Evolutionary conservation across 2,329 filamentous ascomycete species (phyloP).

Genomic region (Sphaerulina vaccinii): DNA sequence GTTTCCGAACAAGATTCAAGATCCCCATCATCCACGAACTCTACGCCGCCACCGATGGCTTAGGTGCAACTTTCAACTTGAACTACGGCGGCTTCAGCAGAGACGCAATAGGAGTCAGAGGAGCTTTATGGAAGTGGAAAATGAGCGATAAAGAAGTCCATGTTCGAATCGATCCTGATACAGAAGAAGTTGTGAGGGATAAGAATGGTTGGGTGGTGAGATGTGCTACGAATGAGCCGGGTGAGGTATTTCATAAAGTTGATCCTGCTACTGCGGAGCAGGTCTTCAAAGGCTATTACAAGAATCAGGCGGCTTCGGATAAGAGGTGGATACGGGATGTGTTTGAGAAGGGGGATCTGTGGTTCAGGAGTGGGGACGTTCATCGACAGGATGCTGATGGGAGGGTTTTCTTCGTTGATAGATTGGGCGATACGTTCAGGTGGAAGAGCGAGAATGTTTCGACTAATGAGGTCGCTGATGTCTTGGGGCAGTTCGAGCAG

Average conservation of each 20-base stretch:
- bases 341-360: constrained; percentile 73
- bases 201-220: constrained; percentile 64
- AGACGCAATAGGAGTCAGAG: constrained; percentile 29
- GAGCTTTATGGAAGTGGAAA: constrained; percentile 28
- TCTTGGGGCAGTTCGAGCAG: constrained; percentile 53
- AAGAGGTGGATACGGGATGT: constrained; percentile 73
- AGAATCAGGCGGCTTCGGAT: constrained; percentile 66
- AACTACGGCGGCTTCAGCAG: constrained; percentile 32
- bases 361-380: constrained; percentile 79
- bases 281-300: constrained; percentile 79
- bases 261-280: constrained; percentile 61
- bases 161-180: constrained; percentile 66
- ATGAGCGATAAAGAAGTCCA: constrained; percentile 48
- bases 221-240: constrained; percentile 62
- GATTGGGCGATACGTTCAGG: constrained; percentile 71
- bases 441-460: constrained; percentile 63
- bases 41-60: constrained; percentile 39
- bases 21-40: constrained; percentile 38
- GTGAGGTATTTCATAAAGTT: constrained; percentile 71
- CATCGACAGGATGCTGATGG: constrained; percentile 69
- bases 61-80: constrained; percentile 30
- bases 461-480: constrained; percentile 67
- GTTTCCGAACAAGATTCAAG: constrained; percentile 68
- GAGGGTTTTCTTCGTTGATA: constrained; percentile 75
- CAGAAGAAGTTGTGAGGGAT: constrained; percentile 65